A percentile compares a stretch with the other conserved stretches of the same genome.
Evolutionary conservation across 495 filamentous ascomycete species (phyloP).

Genomic region (Penicillium fimorum): DNA sequence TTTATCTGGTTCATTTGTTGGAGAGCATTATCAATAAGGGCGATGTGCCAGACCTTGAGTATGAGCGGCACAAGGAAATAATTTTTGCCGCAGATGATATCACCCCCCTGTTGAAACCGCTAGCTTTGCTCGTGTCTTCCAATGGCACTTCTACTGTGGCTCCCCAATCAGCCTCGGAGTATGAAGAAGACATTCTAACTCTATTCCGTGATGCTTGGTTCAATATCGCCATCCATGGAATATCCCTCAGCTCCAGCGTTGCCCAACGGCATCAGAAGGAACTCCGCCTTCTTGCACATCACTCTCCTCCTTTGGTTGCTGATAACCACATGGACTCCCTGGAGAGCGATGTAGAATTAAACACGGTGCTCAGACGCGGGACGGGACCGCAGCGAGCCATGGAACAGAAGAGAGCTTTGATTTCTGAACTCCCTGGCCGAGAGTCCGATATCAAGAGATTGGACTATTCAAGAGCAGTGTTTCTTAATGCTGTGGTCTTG

Average conservation of each 20-base stretch:
- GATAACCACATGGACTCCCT: slow-evolving; percentile 81
- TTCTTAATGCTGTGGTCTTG: slow-evolving; percentile 80
- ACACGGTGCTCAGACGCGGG: slow-evolving; percentile 82
- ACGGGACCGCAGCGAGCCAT: slow-evolving; percentile 71
- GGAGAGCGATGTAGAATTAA: slow-evolving; percentile 94
- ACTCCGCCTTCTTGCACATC: slow-evolving; percentile 74
- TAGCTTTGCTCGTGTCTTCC: slow-evolving; percentile 70
- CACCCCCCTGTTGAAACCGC: slow-evolving; percentile 73
- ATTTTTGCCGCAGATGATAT: slow-evolving; percentile 82
- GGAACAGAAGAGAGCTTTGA: slow-evolving; percentile 76
- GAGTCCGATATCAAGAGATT: slow-evolving; percentile 75
- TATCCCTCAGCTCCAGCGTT: slow-evolving; percentile 66
- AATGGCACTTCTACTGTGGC: slow-evolving; percentile 45
- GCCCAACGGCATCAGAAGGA: slow-evolving; percentile 68
- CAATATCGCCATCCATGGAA: slow-evolving; percentile 92
- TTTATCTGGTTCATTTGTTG: slow-evolving; percentile 80
- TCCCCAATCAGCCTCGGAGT: slow-evolving; percentile 27
- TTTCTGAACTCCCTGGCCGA: slow-evolving; percentile 66
- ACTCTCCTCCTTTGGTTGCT: slow-evolving; percentile 79
- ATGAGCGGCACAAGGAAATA: slow-evolving; percentile 67
- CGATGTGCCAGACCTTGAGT: slow-evolving; percentile 58
- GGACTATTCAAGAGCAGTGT: slow-evolving; percentile 84
- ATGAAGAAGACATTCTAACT: slow-evolving; percentile 62
- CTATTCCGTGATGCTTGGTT: slow-evolving; percentile 94
- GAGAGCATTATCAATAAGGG: slow-evolving; percentile 89